Percentiles rank a stretch among this genome's conserved stretches.
These are phyloP conservation scores for Solanum chiquidenum DNA, from an alignment of 257 asterid species.

Conservation along the genomic window DNA sequence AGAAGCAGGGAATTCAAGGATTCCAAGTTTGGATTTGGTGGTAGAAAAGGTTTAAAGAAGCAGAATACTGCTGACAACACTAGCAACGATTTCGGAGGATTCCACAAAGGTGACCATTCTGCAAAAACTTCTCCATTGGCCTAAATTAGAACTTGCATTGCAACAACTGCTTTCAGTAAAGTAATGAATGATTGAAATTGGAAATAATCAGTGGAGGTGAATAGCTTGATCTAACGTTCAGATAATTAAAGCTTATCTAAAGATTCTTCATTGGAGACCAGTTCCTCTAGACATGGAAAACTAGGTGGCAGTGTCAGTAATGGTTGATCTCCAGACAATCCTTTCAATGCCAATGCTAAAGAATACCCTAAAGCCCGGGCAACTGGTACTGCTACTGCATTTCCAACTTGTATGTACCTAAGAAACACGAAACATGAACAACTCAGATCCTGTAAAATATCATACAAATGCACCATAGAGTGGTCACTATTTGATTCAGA, in stretches of 20 bases:
- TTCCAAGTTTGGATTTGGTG: slow-evolving; percentile 81
- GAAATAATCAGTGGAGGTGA: not conserved
- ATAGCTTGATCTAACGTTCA: not conserved
- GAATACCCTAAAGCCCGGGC: slow-evolving; percentile 69
- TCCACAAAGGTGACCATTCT: slow-evolving; percentile 23
- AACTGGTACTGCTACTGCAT: slow-evolving; percentile 88
- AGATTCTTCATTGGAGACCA: not conserved
- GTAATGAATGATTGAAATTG: not conserved
- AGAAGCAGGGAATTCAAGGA: slow-evolving; percentile 40
- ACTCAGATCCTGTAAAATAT: not conserved
- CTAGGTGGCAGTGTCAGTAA: slow-evolving; percentile 26
- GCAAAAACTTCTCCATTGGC: not conserved
- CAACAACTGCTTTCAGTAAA: not conserved
- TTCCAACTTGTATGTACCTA: slow-evolving; percentile 81
- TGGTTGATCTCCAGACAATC: slow-evolving; percentile 26
- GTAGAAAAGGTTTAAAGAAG: slow-evolving; percentile 81
- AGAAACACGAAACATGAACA: not conserved
- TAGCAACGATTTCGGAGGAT: slow-evolving; percentile 42
- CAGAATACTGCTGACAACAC: slow-evolving; percentile 85
- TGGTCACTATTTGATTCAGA: too few species aligned
- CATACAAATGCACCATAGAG: too few species aligned
- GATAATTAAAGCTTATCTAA: not conserved
- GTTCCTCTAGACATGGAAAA: not conserved
- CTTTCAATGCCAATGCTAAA: slow-evolving; percentile 35
- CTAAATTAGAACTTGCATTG: not conserved